Evolutionary conservation across 2,329 filamentous ascomycete genomes (phyloP).

Genomic region (Aspergillus sojae): DNA sequence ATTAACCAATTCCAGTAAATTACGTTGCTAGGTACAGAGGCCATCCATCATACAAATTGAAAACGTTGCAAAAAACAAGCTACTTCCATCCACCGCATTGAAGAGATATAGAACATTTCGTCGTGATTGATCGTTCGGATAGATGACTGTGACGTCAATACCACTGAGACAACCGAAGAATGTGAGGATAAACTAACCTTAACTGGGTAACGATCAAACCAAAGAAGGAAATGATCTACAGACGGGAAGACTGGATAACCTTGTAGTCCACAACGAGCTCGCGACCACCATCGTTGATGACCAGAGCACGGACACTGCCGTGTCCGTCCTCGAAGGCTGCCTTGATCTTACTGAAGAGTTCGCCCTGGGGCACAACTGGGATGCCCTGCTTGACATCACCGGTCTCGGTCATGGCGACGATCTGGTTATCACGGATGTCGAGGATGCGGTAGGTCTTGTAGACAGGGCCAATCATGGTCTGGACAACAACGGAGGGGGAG

Average conservation of each 20-base stretch:
- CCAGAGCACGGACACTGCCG: conserved; percentile 90
- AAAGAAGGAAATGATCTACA: conserved; percentile 49
- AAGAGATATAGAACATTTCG: conserved; percentile 21
- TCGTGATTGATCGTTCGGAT: conserved; percentile 23
- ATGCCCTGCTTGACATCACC: conserved; percentile 97
- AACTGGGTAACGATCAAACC: conserved; percentile 14
- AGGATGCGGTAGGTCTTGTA: conserved; percentile 99
- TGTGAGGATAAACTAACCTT: conserved; percentile 5
- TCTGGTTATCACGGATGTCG: conserved; percentile 81
- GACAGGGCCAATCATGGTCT: conserved; percentile 98
- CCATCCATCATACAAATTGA: conserved; percentile 22
- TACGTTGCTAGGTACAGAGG: conserved; percentile 24
- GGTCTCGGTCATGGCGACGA: conserved; percentile 98
- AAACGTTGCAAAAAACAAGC: conserved; percentile 13
- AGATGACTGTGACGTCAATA: conserved; percentile 11
- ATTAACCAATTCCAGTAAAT: conserved; percentile 13
- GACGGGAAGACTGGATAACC: conserved; percentile 80
- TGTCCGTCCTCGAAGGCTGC: conserved; percentile 88
- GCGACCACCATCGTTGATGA: conserved; percentile 88
- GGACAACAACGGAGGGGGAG: conserved; percentile 91
- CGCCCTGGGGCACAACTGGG: conserved; percentile 91
- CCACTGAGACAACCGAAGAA: neutral
- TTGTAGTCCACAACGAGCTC: conserved; percentile 99
- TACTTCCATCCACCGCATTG: conserved; percentile 23
- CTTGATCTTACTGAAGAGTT: conserved; percentile 77